Evolutionary conservation across 768 basidiomycete genomes (phyloP).

Genomic region (Kwoniella dendrophila): DNA sequence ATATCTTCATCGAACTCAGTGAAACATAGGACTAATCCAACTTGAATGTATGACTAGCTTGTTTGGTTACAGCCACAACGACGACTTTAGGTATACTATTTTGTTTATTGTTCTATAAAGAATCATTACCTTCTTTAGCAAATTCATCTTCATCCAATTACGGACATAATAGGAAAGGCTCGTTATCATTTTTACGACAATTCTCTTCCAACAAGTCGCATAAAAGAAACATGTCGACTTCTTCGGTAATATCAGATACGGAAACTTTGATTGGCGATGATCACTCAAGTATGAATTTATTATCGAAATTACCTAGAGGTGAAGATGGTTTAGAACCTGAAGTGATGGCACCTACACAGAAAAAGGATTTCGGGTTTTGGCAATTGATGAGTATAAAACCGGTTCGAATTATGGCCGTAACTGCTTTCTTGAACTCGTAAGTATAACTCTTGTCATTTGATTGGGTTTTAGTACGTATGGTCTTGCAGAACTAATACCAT

Average conservation of each 20-base stretch:
- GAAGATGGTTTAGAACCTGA: conserved; percentile 7
- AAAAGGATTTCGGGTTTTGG: conserved; percentile 47
- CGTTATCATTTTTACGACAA: conserved; percentile 14
- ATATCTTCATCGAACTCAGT: no score
- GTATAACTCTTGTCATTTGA: neutral
- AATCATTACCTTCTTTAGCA: conserved; percentile 37
- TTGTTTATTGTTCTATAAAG: conserved; percentile 40
- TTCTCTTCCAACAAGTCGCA: conserved; percentile 12
- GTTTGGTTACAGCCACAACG: conserved; percentile 40
- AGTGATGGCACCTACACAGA: neutral
- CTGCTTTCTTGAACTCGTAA: conserved; percentile 50
- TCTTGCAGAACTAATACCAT: neutral
- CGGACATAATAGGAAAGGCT: neutral
- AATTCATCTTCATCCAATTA: neutral
- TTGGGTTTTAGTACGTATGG: neutral
- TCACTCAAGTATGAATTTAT: neutral
- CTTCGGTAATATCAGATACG: conserved; percentile 37
- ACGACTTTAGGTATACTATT: conserved; percentile 50
- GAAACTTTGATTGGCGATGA: conserved; percentile 39
- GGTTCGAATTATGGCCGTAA: conserved; percentile 44
- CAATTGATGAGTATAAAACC: conserved; percentile 42
- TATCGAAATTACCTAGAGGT: conserved; percentile 9
- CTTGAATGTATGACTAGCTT: conserved; percentile 35
- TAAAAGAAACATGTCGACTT: conserved; percentile 19
- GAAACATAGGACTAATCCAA: no score